Evolutionary conservation across 2,329 filamentous ascomycete genomes (phyloP), one percentile per base, ranked within the genome.

Genomic region (Cladosporium colombiae): DNA sequence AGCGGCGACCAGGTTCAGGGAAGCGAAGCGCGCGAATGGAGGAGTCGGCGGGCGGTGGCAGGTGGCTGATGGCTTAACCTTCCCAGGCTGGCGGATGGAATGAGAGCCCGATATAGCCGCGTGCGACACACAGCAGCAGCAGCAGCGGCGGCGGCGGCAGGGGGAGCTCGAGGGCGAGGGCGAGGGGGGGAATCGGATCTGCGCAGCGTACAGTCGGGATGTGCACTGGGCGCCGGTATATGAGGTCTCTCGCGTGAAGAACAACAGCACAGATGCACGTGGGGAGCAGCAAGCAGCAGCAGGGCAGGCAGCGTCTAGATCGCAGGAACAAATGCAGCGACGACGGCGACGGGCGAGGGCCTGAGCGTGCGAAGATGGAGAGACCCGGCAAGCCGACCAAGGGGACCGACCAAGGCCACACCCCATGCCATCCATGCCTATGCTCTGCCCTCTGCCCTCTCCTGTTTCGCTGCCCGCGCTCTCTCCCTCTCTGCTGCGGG

Each of bases 11-110:
- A 40, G 61, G 61, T 63, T 63, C 61, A 55, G 29, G 52, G 52
- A 33, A 55, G 52, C 27, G 29, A 33, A 55, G 52, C 27, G 52
- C 52, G 52, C 52, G 31, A 33, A 55, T 55, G 21, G 52, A 31
- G 27, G 52, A 55, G 27, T 46, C 40, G 52, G 25, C 29, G 18
- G 52, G 52, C 27, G 27, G 52, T 31, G 52, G 52, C 52, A 55
- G 52, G 52, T 55, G 52, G 52, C 52, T 55, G 52, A 31, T 55
- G 52, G 52, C 52, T 55, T 55, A 55, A 55, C 52, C 52, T 55
- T 55, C 52, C 52, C 27, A 55, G 18, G 52, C 25, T 29, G 31
- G 27, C 27, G 52, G 52, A 55, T 55, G 52, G 52, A 55, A 55
- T 55, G 52, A 33, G 29, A 31, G 31, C 52, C 40, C 40, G 40